Evolutionary conservation across 2,329 filamentous ascomycete genomes (phyloP).

Genomic region (Fusarium albosuccineum): DNA sequence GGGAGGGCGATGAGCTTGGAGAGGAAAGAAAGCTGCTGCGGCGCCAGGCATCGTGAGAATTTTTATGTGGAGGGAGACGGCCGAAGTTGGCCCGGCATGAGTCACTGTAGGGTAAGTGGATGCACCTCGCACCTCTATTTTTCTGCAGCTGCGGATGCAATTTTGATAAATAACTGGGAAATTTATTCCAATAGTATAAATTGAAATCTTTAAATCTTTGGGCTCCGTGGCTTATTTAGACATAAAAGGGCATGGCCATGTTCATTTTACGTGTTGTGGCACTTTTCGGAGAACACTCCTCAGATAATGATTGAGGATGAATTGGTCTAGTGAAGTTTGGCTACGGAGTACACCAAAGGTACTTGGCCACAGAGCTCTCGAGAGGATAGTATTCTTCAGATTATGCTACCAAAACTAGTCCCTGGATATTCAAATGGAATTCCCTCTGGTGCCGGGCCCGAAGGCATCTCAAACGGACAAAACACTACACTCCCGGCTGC

Average conservation of each 20-base stretch:
- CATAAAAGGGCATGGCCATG: too few relatives aligned
- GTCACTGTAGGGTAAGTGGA: slow-evolving; percentile 27
- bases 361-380: neutral
- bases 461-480: slow-evolving; percentile 38
- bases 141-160: neutral
- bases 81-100: slow-evolving; percentile 26
- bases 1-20: slow-evolving; percentile 79
- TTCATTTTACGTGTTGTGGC: too few relatives aligned
- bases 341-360: too few relatives aligned
- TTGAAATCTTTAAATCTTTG: too few relatives aligned
- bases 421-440: slow-evolving; percentile 29
- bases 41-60: slow-evolving; percentile 21
- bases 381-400: neutral
- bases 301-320: too few relatives aligned
- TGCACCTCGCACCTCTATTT: neutral
- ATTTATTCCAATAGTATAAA: too few relatives aligned
- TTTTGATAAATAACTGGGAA: too few relatives aligned
- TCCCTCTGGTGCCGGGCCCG: slow-evolving; percentile 20
- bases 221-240: too few relatives aligned
- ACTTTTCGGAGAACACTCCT: too few relatives aligned
- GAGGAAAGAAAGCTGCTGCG: slow-evolving; percentile 52
- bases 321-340: too few relatives aligned
- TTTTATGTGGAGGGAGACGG: slow-evolving; percentile 21
- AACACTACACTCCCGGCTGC: slow-evolving; percentile 35
- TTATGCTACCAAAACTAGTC: slow-evolving; percentile 1